These are phyloP conservation scores for Purpureocillium lavendulum DNA, from an alignment of 2,329 filamentous ascomycete genomes.

Conservation along the genomic window DNA sequence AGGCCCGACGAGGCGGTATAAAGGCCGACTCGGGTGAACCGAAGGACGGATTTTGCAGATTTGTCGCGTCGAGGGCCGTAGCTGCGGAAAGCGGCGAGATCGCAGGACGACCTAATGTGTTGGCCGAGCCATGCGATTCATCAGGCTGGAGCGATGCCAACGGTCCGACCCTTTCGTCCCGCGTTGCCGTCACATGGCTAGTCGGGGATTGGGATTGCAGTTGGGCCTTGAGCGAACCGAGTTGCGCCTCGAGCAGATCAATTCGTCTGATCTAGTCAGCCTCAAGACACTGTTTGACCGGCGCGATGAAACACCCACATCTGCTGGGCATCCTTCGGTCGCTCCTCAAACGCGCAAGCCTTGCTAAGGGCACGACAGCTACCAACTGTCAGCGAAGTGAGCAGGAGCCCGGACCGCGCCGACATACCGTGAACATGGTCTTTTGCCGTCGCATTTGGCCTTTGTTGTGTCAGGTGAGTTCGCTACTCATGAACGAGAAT, in stretches of 20 bases:
- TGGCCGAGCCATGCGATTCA: too few species aligned
- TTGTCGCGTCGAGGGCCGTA: too few species aligned
- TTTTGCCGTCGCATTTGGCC: conserved; percentile 15
- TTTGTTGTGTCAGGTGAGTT: neutral
- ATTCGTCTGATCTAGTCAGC: too few species aligned
- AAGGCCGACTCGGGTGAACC: neutral
- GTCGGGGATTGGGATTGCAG: neutral
- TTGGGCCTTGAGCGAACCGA: conserved; percentile 4
- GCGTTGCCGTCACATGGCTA: too few species aligned
- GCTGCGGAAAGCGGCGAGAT: too few species aligned
- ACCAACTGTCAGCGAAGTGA: neutral
- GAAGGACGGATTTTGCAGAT: too few species aligned
- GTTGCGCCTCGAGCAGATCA: neutral
- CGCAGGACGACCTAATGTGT: too few species aligned
- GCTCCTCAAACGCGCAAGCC: conserved; percentile 13
- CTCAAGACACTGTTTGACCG: too few species aligned
- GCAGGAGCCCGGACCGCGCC: too few species aligned
- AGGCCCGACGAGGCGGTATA: neutral
- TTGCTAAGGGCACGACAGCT: conserved; percentile 14
- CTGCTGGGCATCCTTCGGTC: conserved; percentile 13
- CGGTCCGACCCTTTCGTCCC: too few species aligned
- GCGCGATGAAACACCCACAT: conserved; percentile 8
- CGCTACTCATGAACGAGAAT: too few species aligned
- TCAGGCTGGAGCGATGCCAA: too few species aligned
- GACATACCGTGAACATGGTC: conserved; percentile 18